These are phyloP conservation scores for Chenopodium suecicum DNA, from an alignment of 148 eudicot species.

Conservation along the genomic window DNA sequence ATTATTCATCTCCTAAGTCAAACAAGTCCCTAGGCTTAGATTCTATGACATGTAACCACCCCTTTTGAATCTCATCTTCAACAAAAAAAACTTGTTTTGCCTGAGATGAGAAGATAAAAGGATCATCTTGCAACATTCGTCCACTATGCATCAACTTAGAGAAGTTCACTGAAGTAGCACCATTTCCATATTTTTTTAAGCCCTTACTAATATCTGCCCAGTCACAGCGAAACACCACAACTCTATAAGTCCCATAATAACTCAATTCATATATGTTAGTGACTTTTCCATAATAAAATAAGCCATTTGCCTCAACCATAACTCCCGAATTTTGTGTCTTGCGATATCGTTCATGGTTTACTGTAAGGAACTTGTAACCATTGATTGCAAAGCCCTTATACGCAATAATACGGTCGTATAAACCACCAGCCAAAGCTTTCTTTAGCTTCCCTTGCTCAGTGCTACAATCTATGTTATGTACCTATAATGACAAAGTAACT, in stretches of 20 bases:
- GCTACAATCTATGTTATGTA: neutral
- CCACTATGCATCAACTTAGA: constrained; percentile 15
- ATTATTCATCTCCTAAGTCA: too few relatives aligned
- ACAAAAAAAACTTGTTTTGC: neutral
- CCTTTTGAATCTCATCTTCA: neutral
- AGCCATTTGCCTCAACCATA: constrained; percentile 11
- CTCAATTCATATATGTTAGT: constrained; percentile 10
- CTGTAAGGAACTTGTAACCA: constrained; percentile 19
- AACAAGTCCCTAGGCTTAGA: too few relatives aligned
- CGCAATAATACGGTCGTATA: neutral
- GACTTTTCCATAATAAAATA: constrained; percentile 16
- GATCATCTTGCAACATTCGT: constrained; percentile 7
- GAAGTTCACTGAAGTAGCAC: constrained; percentile 7
- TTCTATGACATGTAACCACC: neutral
- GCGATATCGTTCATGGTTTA: neutral
- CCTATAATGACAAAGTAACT: neutral
- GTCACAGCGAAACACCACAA: constrained; percentile 13
- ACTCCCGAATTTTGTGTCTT: constrained; percentile 17
- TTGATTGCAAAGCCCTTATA: neutral
- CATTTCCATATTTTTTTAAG: neutral
- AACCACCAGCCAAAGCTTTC: neutral
- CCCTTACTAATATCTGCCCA: constrained; percentile 16
- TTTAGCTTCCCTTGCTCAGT: constrained; percentile 2
- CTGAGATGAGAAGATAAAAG: constrained; percentile 4
- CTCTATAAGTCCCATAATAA: constrained; percentile 9